Evolutionary conservation across 305 asterid genomes (phyloP), one percentile per base, ranked within the genome.

Genomic region (Ilex paraguariensis): DNA sequence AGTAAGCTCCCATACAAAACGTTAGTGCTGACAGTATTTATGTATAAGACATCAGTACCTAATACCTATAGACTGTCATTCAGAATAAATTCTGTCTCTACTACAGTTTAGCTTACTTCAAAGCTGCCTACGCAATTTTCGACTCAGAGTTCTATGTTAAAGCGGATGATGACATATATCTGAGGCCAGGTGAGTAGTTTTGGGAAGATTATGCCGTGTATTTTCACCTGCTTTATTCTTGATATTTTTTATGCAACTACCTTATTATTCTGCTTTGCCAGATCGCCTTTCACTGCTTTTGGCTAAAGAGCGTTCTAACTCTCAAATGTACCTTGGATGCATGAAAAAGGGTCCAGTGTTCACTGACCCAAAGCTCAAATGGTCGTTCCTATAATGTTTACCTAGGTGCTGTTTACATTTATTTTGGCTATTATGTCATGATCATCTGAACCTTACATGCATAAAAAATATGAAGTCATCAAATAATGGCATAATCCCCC

Each of bases 1-100:
- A 91, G 95, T 86, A 94, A 94, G 86, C 99, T 94, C 80, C 98
- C 98, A 30, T 88, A 91, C 83, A 94, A 94, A 88, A 94, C 99
- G 98, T 94, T 67, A 82, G 97, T 90, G 73, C 82, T 65, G 57
- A 54, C 46, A 59, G 44, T 39, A 40, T 15, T 7, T 21, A 44
- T 32, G 5, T 64, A 73, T 61, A 48, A 39, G 55, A 67, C 30
- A 57, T 64, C 46, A 51, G 74, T 59, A 58, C 49, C 57, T 53
- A 51, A 73, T 59, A 58, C 49, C 57, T 53, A 31, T 31, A 31
- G n/a, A 63, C 39, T 61, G 40, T 55, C 59, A 57, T 73, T 67
- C 69, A 55, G 67, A 63, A 76, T 77, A 68, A 75, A 61, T 11
- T 66, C 56, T 57, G 55, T 69, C 45, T 56, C 56, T 61, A 59